Base-by-base conservation (phyloP, 352 stramenopile genomes). In the Phytophthora agathidicida region DNA sequence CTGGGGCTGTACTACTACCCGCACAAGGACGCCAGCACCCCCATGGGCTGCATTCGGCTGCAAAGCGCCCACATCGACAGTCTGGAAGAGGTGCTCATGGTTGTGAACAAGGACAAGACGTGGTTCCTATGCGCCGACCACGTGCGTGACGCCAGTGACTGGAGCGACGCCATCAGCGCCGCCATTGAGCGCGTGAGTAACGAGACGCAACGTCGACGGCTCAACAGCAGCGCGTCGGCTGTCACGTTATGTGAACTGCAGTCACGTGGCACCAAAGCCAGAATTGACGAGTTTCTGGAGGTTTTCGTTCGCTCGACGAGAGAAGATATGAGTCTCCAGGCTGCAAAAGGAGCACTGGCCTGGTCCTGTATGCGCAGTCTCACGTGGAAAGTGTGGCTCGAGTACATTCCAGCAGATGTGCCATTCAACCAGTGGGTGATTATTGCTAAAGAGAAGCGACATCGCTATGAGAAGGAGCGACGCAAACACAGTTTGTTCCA, bases 41-140 rank as follows among this genome's bases (percentile, higher is more conserved):
- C 80, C 8, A 58, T 73, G 6, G 80, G 78, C 9, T 87, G 68
- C 41, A 86, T 91, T 39, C 56, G 55, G 3, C 68, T 91, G n/a
- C 78, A 88, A 22, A 80, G 63, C 20, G 81, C 81, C 0, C 83
- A 88, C 33, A 75, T 91, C 8, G 84, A 93, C 43, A 72, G 84
- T 35, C 60, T 93, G 9, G 83, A 67, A 44, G 83, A 93, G 51
- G 79, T 93, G 13, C 38, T 93, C 49, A 91, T 91, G 76, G 76
- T 93, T 31, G 71, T 89, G 23, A 86, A 81, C 31, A 71, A 75
- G 13, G 80, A 91, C 63, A 83, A 88, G 60, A 91, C 81, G 48
- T 93, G 81, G 84, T 93, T 91, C 48, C 69, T 93, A 16, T 93
- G 84, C 27, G 81, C 81, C 3, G 75, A 86, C 24, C 59, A 80